Evolutionary conservation across 1,284 basidiomycete genomes (phyloP), one percentile per base, ranked within the genome.

Genomic region (Cystobasidium sp.): DNA sequence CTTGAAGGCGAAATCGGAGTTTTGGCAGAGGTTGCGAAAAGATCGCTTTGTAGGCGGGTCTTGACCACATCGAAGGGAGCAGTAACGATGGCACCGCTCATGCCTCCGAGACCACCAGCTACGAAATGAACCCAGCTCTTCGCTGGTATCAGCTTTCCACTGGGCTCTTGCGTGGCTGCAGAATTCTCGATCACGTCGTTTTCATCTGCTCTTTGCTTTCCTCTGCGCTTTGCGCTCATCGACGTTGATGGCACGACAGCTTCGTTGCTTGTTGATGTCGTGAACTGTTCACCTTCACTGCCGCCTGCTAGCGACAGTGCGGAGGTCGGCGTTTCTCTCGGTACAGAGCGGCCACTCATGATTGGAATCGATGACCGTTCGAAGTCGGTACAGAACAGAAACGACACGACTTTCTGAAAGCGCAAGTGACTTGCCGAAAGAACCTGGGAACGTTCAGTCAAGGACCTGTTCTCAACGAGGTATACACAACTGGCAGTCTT

Each of bases 41-140:
- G 84, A 83, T 91, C 90, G 0, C 94, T 97, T 83, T 99, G 96
- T 10, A 99, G 85, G 4, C 96, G 89, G 39, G 97, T 99, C 84
- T 99, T 99, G 78, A 99, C 95, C 39, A 99, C 93, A 82, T 99
- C 96, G 79, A 99, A 94, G 0, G 96, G 96, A 47, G 93, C 94
- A 0, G 96, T 99, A 9, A 98, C 90, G 77, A 97, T 92, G 10
- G 94, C 94, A 56, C 96, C 97, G 80, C 93, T 93, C 95, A 99
- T 97, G 31, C 96, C 96, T 20, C 96, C 97, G 10, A 96, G 85
- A 41, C 84, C 84, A 72, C 84, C 84, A 3, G 84, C 84, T 7
- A 84, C 81, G 74, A 85, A 82, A 74, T 85, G 84, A 8, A 84
- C 77, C 81, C 81, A 83, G 41, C 79, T 80, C 75, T 81, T 81